These are phyloP conservation scores for Chamaecyparis obtusa DNA, from an alignment of 75 land plant genomes.

Conservation along the genomic window DNA sequence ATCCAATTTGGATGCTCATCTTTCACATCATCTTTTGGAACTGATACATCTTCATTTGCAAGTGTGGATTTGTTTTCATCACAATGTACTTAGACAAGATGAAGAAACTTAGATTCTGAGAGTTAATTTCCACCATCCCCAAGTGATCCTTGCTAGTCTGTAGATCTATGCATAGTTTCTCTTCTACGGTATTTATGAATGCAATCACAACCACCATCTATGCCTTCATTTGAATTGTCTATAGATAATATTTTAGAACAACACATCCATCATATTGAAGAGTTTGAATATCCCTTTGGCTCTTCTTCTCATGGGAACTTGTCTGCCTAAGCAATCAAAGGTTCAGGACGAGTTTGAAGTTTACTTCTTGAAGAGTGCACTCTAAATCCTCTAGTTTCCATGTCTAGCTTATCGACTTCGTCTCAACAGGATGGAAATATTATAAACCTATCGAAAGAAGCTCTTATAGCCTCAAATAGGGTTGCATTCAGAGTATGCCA, in stretches of 20 bases:
- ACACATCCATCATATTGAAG: conserved; percentile 13
- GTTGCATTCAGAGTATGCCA: neutral
- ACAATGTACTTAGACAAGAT: conserved; percentile 44
- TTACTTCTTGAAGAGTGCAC: conserved; percentile 37
- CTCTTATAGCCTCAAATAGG: neutral
- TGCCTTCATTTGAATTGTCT: conserved; percentile 37
- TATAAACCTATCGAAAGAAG: neutral
- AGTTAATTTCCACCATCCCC: conserved; percentile 91
- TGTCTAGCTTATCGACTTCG: neutral
- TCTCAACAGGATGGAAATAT: neutral
- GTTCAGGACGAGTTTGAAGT: conserved; percentile 23
- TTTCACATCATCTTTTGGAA: conserved; percentile 16
- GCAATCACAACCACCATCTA: conserved; percentile 64
- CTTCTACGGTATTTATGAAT: conserved; percentile 83
- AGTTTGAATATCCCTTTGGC: conserved; percentile 18
- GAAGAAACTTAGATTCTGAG: conserved; percentile 65
- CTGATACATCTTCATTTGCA: conserved; percentile 8
- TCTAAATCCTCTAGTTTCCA: conserved; percentile 6
- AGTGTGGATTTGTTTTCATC: conserved; percentile 23
- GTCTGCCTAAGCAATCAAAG: conserved; percentile 14
- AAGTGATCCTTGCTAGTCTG: conserved; percentile 88
- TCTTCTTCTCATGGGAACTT: conserved; percentile 18
- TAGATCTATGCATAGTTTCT: conserved; percentile 83
- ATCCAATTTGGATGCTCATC: conserved; percentile 14
- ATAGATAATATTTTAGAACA: conserved; percentile 19